Evolutionary conservation across 805 yeast species (phyloP), one percentile per base, ranked within the genome.

Genomic region (Ogataea polymorpha): DNA sequence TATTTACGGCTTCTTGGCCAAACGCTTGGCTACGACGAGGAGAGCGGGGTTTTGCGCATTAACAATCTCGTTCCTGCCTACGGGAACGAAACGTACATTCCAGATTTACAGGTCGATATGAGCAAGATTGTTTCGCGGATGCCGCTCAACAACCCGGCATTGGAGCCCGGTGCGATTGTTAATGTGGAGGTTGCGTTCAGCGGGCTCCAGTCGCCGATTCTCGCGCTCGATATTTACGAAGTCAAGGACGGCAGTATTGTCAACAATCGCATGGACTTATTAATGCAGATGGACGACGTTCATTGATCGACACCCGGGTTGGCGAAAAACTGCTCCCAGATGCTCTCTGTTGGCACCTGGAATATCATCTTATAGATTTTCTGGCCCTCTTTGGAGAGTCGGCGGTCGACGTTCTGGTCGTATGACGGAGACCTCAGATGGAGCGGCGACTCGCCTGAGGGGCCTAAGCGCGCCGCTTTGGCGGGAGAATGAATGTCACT

Each of bases 321-420:
- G 1, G 65, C 62, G 54, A 80, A 78, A 49, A 77, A 76, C 49
- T 79, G 84, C 38, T 79, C 86, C 85, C 87, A 81, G 24, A 82
- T 79, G 18, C 79, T 68, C 41, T 81, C 87, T 2, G 77, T 72
- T 4, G 84, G 80, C 34, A 80, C 74, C 55, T 76, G 82, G 51
- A 72, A 75, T 45, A 82, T 72, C 66, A 82, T 63, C 51, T 80
- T 85, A 54, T 71, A 77, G 15, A 80, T 72, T 37, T 69, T 65
- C 45, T 71, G 72, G 4, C 81, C 82, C 46, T 82, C 87, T 28
- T 53, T 63, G 4, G 61, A 42, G 35, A 48, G 27, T 24, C 35
- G 45, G 15, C 33, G 42, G 16, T 47, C 47, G 16, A 23, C 41
- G 9, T 45, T 35, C 52, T 36, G 41, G 32, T 41, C 37, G n/a